These are phyloP conservation scores for Euphorbia pulcherrima DNA, from an alignment of 345 rosid species.

Conservation along the genomic window DNA sequence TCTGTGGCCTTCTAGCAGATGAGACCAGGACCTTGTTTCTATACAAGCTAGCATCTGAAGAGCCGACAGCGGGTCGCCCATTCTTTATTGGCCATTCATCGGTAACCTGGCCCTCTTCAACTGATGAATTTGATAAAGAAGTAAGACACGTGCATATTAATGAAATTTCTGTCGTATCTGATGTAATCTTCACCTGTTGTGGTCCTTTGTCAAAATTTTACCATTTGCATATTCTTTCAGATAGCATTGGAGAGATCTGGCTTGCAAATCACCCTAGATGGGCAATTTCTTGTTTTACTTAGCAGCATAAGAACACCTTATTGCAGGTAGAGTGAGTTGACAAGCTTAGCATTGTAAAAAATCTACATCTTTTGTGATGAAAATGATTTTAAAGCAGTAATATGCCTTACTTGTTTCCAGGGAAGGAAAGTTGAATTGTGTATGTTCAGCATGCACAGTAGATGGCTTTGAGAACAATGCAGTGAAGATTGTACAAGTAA, in stretches of 20 bases:
- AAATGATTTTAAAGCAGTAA: slow-evolving; percentile 12
- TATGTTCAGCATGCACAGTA: slow-evolving; percentile 66
- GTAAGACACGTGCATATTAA: slow-evolving; percentile 28
- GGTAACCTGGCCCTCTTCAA: slow-evolving; percentile 41
- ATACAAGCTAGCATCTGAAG: slow-evolving; percentile 54
- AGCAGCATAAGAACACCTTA: slow-evolving; percentile 61
- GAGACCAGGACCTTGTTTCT: slow-evolving; percentile 48
- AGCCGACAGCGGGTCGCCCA: slow-evolving; percentile 58
- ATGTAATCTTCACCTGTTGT: slow-evolving; percentile 9
- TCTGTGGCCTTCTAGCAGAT: slow-evolving; percentile 49
- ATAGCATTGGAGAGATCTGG: slow-evolving; percentile 48
- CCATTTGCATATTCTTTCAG: slow-evolving; percentile 32
- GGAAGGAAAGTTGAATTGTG: slow-evolving; percentile 59
- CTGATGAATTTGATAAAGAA: slow-evolving; percentile 39
- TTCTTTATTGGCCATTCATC: slow-evolving; percentile 62
- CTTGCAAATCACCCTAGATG: slow-evolving; percentile 67
- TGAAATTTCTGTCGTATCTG: not conserved
- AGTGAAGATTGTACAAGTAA: slow-evolving; percentile 60
- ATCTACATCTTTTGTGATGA: not conserved
- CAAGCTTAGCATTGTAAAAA: slow-evolving; percentile 3
- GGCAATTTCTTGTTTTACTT: slow-evolving; percentile 54
- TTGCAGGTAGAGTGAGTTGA: slow-evolving; percentile 63
- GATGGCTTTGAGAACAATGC: slow-evolving; percentile 44
- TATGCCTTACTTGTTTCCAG: slow-evolving; percentile 34
- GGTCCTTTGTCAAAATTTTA: slow-evolving; percentile 10